A percentile compares a stretch with the other conserved stretches of the same genome.
Evolutionary conservation across 139 green algal species (phyloP).

Genomic region (Ettlia oleoabundans): DNA sequence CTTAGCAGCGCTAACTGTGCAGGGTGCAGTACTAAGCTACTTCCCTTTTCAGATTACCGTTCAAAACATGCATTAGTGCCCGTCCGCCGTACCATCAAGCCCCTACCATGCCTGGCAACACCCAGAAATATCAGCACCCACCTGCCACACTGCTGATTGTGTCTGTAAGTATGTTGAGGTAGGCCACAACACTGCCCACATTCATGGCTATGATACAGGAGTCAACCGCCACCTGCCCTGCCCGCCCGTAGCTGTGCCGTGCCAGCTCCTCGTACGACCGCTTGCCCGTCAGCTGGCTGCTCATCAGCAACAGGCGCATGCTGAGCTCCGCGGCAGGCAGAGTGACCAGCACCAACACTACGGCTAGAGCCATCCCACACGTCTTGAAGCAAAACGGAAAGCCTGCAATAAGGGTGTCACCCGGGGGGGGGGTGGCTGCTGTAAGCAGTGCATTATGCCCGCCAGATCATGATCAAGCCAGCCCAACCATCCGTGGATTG

Average conservation of each 20-base stretch:
- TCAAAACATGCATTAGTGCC: too few relatives aligned
- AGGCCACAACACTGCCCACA: slow-evolving; percentile 70
- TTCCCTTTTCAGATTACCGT: too few relatives aligned
- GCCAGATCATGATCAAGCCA: too few relatives aligned
- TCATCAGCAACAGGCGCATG: slow-evolving; percentile 79
- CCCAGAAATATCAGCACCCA: background rate
- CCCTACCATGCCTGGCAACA: too few relatives aligned
- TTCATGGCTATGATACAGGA: slow-evolving; percentile 52
- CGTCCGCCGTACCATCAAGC: too few relatives aligned
- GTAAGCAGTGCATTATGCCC: background rate
- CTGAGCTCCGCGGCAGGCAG: slow-evolving; percentile 68
- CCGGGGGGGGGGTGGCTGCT: background rate
- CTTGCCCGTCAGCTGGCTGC: slow-evolving; percentile 65
- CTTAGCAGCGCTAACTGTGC: too few relatives aligned
- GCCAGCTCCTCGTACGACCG: slow-evolving; percentile 76
- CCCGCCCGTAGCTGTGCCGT: slow-evolving; percentile 37
- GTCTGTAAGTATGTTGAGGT: slow-evolving; percentile 87
- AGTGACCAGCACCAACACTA: slow-evolving; percentile 71
- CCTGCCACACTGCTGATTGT: slow-evolving; percentile 71
- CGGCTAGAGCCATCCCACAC: slow-evolving; percentile 70
- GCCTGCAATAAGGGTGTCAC: background rate
- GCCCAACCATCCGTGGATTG: background rate
- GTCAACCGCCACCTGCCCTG: slow-evolving; percentile 35
- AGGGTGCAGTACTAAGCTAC: too few relatives aligned
- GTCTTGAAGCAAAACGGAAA: slow-evolving; percentile 51